These are phyloP conservation scores for Raffaelea deltoideospora DNA, from an alignment of 2,329 filamentous ascomycete species.

Conservation along the genomic window DNA sequence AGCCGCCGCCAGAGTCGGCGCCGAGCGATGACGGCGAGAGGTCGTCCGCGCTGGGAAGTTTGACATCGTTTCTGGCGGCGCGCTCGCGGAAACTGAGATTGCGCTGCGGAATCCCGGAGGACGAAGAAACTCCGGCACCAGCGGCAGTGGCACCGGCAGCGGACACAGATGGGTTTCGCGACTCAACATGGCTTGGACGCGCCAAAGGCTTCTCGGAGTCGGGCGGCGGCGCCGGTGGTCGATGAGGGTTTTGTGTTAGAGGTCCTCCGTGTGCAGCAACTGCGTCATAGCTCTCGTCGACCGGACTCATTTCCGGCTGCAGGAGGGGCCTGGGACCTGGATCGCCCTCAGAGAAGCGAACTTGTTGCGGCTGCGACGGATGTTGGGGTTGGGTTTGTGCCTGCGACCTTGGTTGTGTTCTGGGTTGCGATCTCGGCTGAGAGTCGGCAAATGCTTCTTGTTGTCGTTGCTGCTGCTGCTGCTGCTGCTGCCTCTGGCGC, in stretches of 20 bases:
- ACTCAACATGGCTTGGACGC: slow-evolving; percentile 10
- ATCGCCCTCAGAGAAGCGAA: slow-evolving; percentile 10
- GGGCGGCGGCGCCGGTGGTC: slow-evolving; percentile 11
- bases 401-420: not conserved
- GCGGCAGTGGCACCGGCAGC: slow-evolving; percentile 10
- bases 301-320: slow-evolving; percentile 9
- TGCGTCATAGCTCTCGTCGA: slow-evolving; percentile 7
- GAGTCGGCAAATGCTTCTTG: not conserved
- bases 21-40: not conserved
- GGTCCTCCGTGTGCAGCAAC: slow-evolving; percentile 11
- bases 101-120: slow-evolving; percentile 30
- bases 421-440: not conserved
- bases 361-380: slow-evolving; percentile 9
- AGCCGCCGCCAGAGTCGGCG: too few relatives aligned
- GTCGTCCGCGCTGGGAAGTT: slow-evolving; percentile 15
- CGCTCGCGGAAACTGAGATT: slow-evolving; percentile 48
- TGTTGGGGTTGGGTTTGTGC: slow-evolving; percentile 7
- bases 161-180: too few relatives aligned
- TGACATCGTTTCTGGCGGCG: slow-evolving; percentile 28
- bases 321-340: slow-evolving; percentile 12
- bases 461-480: slow-evolving; percentile 5
- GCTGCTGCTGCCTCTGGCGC: slow-evolving; percentile 2
- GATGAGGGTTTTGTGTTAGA: slow-evolving; percentile 17
- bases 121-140: not conserved
- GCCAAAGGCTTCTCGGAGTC: slow-evolving; percentile 12